phyloP scores from a whole-genome alignment of 2,329 filamentous ascomycete genomes.

The Venturiaceae sp. region DNA sequence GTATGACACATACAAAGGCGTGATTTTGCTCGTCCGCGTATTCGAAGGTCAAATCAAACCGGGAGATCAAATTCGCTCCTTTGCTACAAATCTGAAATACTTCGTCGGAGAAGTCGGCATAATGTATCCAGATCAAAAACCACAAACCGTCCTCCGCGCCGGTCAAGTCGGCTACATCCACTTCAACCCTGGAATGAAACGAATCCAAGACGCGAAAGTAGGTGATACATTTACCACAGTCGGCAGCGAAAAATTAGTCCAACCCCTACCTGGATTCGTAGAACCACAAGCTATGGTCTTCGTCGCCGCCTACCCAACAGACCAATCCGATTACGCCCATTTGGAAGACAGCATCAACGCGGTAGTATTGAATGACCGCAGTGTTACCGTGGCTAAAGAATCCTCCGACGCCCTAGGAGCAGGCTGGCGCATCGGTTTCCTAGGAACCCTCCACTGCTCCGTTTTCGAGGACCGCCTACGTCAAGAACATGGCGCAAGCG shows the following conservation, averaged over 20 bases:
- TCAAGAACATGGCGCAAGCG: constrained; percentile 86
- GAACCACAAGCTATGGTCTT: constrained; percentile 99
- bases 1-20: constrained; percentile 95
- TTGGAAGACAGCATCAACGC: constrained; percentile 92
- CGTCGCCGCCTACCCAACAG: constrained; percentile 89
- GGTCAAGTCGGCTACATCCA: constrained; percentile 94
- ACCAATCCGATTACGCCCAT: constrained; percentile 77
- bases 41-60: constrained; percentile 80
- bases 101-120: constrained; percentile 94
- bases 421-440: constrained; percentile 87
- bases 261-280: constrained; percentile 84
- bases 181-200: constrained; percentile 98
- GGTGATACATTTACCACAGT: constrained; percentile 89
- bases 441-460: constrained; percentile 97
- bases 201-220: constrained; percentile 87
- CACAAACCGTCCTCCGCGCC: constrained; percentile 70
- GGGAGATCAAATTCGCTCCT: constrained; percentile 78
- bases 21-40: constrained; percentile 80
- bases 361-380: constrained; percentile 87
- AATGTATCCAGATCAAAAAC: constrained; percentile 81
- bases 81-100: constrained; percentile 83
- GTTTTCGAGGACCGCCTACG: constrained; percentile 93
- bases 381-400: constrained; percentile 88
- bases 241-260: constrained; percentile 64
- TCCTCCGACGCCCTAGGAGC: constrained; percentile 88